Evolutionary conservation across 352 stramenopile species (phyloP).

Genomic region (Phytophthora multivora): DNA sequence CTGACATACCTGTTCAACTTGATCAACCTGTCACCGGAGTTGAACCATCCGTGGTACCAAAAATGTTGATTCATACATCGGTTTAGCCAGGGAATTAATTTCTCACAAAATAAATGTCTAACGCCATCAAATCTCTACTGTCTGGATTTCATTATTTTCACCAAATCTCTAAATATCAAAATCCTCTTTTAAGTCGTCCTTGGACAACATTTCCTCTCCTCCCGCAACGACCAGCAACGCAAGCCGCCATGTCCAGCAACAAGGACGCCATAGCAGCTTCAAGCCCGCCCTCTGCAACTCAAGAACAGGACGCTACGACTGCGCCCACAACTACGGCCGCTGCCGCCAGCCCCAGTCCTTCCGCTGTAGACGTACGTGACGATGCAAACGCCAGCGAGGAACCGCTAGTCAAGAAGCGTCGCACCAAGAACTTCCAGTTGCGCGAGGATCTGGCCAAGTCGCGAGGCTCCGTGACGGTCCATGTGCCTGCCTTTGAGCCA

Average conservation of each 20-base stretch:
- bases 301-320: neutral
- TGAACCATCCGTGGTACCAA: no score
- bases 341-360: neutral
- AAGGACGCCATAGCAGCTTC: conserved; percentile 19
- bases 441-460: conserved; percentile 72
- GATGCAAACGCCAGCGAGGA: neutral
- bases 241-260: conserved; percentile 23
- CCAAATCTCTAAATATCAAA: no score
- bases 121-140: no score
- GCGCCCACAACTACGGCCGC: neutral
- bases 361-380: neutral
- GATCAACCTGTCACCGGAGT: neutral
- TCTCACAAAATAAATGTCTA: no score
- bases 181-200: no score
- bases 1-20: neutral
- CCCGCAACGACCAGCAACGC: conserved; percentile 6
- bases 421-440: conserved; percentile 84
- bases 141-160: no score
- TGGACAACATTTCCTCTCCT: no score
- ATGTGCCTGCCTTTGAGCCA: conserved; percentile 55
- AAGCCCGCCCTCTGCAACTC: neutral
- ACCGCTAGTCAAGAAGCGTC: conserved; percentile 73
- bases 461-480: conserved; percentile 45
- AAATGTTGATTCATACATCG: no score
- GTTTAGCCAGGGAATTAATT: no score